Evolutionary conservation across 257 asterid genomes (phyloP), one percentile per base, ranked within the genome.

Genomic region (Solanum habrochaites): DNA sequence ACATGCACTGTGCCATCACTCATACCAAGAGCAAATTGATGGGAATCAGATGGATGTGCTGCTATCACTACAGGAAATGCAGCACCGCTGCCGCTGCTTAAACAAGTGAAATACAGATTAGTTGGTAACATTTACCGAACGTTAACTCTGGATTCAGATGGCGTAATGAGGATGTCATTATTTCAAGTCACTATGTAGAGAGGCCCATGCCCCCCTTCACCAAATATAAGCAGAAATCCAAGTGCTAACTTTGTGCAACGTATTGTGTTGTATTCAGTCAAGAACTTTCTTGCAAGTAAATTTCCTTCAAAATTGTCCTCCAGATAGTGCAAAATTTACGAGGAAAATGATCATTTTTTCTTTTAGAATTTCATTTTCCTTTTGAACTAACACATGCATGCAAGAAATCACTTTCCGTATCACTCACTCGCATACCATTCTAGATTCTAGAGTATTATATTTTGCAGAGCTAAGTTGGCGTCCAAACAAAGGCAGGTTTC

Each of bases 1-100:
- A 96, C 99, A 66, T 96, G 92, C 85, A 96, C 98, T 2, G 88
- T 67, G 35, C 93, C 99, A 31, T 95, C 98, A 31, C 94, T 96
- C 99, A 96, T 96, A 72, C 99, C 99, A 7, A 96, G 96, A 2
- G 98, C 99, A 62, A 96, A 96, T 73, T 96, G 98, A 85, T 91
- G 87, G 15, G 96, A 91, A 90, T 96, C 98, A 2, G 93, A 91
- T 7, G 99, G 98, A 74, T 96, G 98, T 67, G 99, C 96, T 29
- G 99, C 98, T 49, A 95, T 94, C 70, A 95, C 98, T 74, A 90
- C 89, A 0, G 99, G 98, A 88, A 90, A 96, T 62, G 94, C 62
- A 60, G 47, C 85, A 82, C 91, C 86, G 0, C 90, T 87, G 92
- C 87, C 92, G 88, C 94, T 89, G 86, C 93, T 88, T 56, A 86